Evolutionary conservation across 2,329 filamentous ascomycete species (phyloP).

Genomic region (Colletotrichum destructivum): DNA sequence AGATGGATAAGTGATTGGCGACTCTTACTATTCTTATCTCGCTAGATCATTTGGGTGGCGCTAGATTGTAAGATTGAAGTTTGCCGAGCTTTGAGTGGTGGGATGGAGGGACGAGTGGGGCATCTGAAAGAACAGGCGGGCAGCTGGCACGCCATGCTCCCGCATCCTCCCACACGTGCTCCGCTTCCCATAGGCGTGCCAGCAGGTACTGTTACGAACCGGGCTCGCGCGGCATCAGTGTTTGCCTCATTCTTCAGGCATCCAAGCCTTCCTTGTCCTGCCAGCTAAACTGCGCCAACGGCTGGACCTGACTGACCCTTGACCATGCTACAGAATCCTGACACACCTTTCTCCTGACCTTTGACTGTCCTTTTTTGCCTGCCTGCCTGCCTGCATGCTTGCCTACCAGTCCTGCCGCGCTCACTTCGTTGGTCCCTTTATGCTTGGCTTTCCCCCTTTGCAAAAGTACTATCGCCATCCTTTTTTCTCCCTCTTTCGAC

Average conservation of each 20-base stretch:
- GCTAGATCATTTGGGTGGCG: conserved; percentile 1
- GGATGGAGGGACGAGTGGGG: neutral
- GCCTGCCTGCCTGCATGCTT: neutral
- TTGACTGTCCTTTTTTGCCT: neutral
- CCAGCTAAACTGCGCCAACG: conserved; percentile 34
- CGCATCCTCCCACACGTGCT: neutral
- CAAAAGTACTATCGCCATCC: conserved; percentile 31
- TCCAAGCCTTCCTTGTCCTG: conserved; percentile 3
- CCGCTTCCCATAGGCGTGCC: neutral
- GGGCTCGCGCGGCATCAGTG: neutral
- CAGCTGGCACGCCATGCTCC: conserved; percentile 26
- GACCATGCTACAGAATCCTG: conserved; percentile 42
- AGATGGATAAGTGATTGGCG: conserved; percentile 19
- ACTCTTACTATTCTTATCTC: conserved; percentile 32
- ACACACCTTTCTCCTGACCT: conserved; percentile 43
- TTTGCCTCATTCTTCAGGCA: conserved; percentile 38
- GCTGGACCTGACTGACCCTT: conserved; percentile 27
- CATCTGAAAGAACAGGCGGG: neutral
- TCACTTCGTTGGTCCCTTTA: conserved; percentile 37
- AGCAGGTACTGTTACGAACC: neutral
- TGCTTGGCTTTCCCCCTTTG: conserved; percentile 38
- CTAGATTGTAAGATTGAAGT: conserved; percentile 20
- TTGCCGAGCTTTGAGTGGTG: conserved; percentile 25
- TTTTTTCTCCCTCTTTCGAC: conserved; percentile 27
- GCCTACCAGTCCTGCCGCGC: conserved; percentile 30